Evolutionary conservation across 371 early-diverging fungal genomes (phyloP).

Genomic region (Mortierella sp.): DNA sequence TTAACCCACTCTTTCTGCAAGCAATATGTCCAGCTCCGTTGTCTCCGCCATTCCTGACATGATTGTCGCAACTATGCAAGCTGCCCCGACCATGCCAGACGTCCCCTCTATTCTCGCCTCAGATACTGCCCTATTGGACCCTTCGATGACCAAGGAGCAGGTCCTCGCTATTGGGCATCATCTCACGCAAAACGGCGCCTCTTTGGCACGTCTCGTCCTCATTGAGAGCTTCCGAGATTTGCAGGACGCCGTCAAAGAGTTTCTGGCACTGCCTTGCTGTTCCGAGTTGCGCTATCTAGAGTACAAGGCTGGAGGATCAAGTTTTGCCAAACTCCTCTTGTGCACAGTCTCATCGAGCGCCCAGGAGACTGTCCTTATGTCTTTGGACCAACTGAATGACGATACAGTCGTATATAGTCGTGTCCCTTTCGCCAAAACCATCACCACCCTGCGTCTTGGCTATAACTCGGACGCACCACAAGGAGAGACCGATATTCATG

Average conservation of each 20-base stretch:
- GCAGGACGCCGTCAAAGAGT: constrained; percentile 15
- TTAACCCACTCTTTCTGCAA: too few relatives aligned
- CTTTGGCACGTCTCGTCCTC: constrained; percentile 9
- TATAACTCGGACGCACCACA: constrained; percentile 31
- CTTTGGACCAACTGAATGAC: constrained; percentile 2
- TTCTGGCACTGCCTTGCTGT: constrained; percentile 19
- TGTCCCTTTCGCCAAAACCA: constrained; percentile 10
- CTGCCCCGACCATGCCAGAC: not conserved
- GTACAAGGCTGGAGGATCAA: constrained; percentile 22
- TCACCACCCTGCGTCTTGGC: constrained; percentile 18
- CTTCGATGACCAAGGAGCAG: constrained; percentile 34
- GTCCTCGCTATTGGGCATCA: constrained; percentile 13
- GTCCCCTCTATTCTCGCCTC: constrained; percentile 20
- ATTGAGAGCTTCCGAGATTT: constrained; percentile 20
- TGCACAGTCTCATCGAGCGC: not conserved
- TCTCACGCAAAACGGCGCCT: constrained; percentile 9
- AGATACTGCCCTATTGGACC: constrained; percentile 12
- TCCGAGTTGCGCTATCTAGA: constrained; percentile 12
- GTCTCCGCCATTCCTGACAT: too few relatives aligned
- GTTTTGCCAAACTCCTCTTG: constrained; percentile 22
- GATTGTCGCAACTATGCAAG: too few relatives aligned
- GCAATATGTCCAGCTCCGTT: too few relatives aligned
- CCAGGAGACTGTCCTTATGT: not conserved
- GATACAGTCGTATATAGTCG: not conserved
- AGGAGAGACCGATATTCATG: constrained; percentile 9